Base-by-base conservation (phyloP, 331 rosid species). In the Malus hybrid region DNA sequence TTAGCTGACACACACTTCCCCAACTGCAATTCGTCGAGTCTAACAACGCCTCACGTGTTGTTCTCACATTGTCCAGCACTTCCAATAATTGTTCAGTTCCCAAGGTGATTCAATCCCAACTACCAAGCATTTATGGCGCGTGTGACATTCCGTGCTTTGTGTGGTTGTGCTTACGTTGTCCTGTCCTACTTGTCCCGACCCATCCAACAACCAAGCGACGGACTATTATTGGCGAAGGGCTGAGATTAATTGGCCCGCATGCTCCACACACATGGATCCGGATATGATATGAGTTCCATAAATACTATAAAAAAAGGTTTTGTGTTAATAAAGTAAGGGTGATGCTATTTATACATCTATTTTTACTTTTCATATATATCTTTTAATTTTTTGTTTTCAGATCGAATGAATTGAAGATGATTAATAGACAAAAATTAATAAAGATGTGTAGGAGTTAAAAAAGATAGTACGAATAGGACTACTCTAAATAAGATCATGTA, bases 361-460 rank as follows among this genome's bases (percentile, higher is more conserved):
- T 36, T 7, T 36, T 36, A 36, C 3, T 8, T 36, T 36, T 36
- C 1, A 36, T 1, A 8, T 8, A 36, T 2, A 36, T 8, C 0
- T 36, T 36, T 36, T 2, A 36, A 36, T 8, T 36, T 36, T 7
- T 36, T 0, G 0, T 36, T 0, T 0, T 36, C 0, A 0, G 0
- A 36, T 36, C 1, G 4, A 36, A 8, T 8, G 0, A 36, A 36
- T 36, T 36, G 4, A 36, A 36, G 0, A 36, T 2, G 1, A 2
- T 36, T 0, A 36, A 9, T 36, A 0, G 1, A 36, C 0, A 36
- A 36, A 36, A 36, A 2, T 8, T 36, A 36, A 36, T 0, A 36
- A 2, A 9, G 0, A 0, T 36, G 1, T 36, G 44, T 36, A 8
- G 0, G 4, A 36, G 11, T 36, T 36, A 36, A 9, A 36, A 8